Evolutionary conservation across 331 rosid genomes (phyloP).

Genomic region (Stylosanthes scabra): DNA sequence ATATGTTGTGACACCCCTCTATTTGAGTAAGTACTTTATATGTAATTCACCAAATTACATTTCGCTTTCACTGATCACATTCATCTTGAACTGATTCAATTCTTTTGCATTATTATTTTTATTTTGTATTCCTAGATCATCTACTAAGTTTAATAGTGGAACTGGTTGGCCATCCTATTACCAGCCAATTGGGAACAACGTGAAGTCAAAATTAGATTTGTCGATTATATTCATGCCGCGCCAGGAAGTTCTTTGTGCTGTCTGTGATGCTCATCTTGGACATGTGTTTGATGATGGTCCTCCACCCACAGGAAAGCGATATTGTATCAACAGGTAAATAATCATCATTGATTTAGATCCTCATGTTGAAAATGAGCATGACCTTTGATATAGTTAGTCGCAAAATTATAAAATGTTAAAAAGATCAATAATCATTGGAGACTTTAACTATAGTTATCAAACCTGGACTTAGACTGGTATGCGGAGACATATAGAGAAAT

Average conservation of each 20-base stretch:
- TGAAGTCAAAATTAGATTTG: conserved; percentile 76
- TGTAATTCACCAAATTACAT: neutral
- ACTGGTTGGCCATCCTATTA: conserved; percentile 99
- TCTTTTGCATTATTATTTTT: neutral
- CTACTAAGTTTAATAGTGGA: conserved; percentile 90
- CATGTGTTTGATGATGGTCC: conserved; percentile 98
- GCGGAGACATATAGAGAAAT: too few species aligned
- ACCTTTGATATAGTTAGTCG: too few species aligned
- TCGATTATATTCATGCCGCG: conserved; percentile 96
- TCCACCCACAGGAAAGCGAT: conserved; percentile 89
- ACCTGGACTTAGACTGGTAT: too few species aligned
- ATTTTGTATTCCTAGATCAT: conserved; percentile 59
- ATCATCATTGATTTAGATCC: too few species aligned
- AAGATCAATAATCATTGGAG: too few species aligned
- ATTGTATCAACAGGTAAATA: conserved; percentile 83
- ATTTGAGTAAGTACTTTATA: conserved; percentile 75
- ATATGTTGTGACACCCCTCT: conserved; percentile 88
- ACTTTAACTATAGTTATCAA: too few species aligned
- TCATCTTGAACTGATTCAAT: conserved; percentile 3
- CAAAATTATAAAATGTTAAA: too few species aligned
- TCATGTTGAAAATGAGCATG: too few species aligned
- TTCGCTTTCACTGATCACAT: neutral
- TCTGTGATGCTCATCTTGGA: conserved; percentile 94
- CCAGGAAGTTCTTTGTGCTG: conserved; percentile 82
- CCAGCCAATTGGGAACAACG: conserved; percentile 78